A percentile compares a stretch with the other conserved stretches of the same genome.
These are phyloP conservation scores for Blastobotrys mokoenaii DNA, from an alignment of 805 yeast genomes.

Conservation along the genomic window DNA sequence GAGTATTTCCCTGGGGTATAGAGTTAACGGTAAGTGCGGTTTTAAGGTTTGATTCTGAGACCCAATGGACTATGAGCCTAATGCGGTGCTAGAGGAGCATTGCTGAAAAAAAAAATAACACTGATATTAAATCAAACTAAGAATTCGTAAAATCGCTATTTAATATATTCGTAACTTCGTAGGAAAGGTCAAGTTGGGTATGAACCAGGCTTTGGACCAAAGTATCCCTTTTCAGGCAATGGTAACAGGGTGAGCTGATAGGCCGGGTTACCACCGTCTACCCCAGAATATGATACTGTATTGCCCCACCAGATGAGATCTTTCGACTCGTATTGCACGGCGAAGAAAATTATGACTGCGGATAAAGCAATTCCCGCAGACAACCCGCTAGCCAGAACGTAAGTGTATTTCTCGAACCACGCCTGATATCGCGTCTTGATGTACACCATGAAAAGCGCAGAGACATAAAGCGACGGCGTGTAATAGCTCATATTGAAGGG, in stretches of 20 bases:
- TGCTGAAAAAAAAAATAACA: too few relatives aligned
- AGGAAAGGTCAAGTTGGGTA: constrained; percentile 7
- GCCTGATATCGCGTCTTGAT: constrained; percentile 34
- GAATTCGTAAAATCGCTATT: too few relatives aligned
- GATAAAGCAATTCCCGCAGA: constrained; percentile 43
- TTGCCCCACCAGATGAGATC: constrained; percentile 44
- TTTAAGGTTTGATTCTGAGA: too few relatives aligned
- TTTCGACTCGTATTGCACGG: constrained; percentile 37
- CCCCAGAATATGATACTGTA: constrained; percentile 21
- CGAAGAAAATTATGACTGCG: constrained; percentile 38
- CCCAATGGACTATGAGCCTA: too few relatives aligned
- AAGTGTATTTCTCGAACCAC: constrained; percentile 50
- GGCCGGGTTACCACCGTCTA: constrained; percentile 13
- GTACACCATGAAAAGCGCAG: constrained; percentile 37
- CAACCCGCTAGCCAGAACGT: constrained; percentile 39
- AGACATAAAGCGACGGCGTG: constrained; percentile 33
- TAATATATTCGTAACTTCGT: background rate
- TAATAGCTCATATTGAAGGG: constrained; percentile 38
- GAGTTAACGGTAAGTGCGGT: too few relatives aligned
- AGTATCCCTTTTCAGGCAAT: constrained; percentile 11
- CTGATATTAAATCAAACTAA: too few relatives aligned
- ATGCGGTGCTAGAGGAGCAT: too few relatives aligned
- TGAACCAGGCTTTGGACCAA: constrained; percentile 11
- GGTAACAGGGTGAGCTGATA: constrained; percentile 23
- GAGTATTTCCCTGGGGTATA: too few relatives aligned